Base-by-base conservation (phyloP, 2,329 filamentous ascomycete species). In the Orbilia blumenaviensis region DNA sequence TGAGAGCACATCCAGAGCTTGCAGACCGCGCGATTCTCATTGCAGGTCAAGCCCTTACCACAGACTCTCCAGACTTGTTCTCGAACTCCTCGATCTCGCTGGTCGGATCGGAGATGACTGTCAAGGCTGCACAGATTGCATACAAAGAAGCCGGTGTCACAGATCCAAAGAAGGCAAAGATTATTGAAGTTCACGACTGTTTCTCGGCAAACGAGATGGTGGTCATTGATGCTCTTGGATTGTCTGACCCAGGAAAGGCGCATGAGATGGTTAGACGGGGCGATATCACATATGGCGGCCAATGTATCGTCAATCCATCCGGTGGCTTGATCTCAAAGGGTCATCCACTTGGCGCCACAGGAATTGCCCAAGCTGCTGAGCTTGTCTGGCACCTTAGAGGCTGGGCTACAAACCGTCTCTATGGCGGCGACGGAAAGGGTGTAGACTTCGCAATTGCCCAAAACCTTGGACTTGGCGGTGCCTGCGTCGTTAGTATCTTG, bases 191-290 rank as follows among this genome's bases (percentile, higher is more conserved):
- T 76, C 95, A 98, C 84, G 95, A 98, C 85, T 98, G 95, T 85
- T 98, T 98, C 87, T 93, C 90, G 16, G 90, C 94, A 25, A 98
- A 98, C 83, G 92, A 98, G 86, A 91, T 98, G 91, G 88, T 95
- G 61, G 90, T 89, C 1, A 89, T 98, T 60, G 94, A 98, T 82
- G 92, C 92, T 0, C 87, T 98, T 0, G 93, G 93, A 0, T 87
- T 98, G 9, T 88, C 87, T 42, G 89, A 89, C 72, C 88, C 87
- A 12, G 94, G 94, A 14, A 94, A 93, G 83, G 95, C 94, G 0
- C 94, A 97, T 82, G 93, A 97, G 84, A 89, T 97, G 83, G 93
- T 98, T 23, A 89, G 93, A 44, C 84, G 84, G 8, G 94, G 94
- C 27, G 93, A 94, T 81, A 97, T 98, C 81, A 98, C 94, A 0